A percentile compares a stretch with the other conserved stretches of the same genome.
Evolutionary conservation across 2,329 filamentous ascomycete genomes (phyloP).

Genomic region (Pseudogymnoascus sp.): DNA sequence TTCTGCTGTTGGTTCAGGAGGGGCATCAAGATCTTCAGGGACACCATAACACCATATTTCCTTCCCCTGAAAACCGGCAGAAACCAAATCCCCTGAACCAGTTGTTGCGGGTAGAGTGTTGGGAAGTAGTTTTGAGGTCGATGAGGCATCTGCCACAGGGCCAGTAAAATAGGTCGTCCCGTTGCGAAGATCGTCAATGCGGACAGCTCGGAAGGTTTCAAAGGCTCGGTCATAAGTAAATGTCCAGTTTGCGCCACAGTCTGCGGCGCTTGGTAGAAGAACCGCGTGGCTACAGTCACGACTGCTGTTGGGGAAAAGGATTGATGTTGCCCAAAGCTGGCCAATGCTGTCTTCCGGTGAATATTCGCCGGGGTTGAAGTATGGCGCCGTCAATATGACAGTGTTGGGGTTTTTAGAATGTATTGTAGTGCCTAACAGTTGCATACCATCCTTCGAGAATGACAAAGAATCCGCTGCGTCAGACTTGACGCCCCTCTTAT

Average conservation of each 20-base stretch:
- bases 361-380: constrained; percentile 63
- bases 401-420: constrained; percentile 58
- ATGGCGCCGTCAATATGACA: constrained; percentile 70
- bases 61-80: constrained; percentile 62
- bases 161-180: constrained; percentile 74
- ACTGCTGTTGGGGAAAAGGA: constrained; percentile 74
- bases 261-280: constrained; percentile 38
- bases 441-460: constrained; percentile 71
- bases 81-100: constrained; percentile 61
- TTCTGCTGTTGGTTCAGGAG: constrained; percentile 33
- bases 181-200: constrained; percentile 64
- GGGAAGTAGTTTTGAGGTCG: constrained; percentile 54
- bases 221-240: constrained; percentile 71
- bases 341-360: constrained; percentile 60
- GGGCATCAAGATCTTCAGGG: constrained; percentile 61
- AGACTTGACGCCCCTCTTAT: constrained; percentile 70
- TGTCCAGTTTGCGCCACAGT: constrained; percentile 64
- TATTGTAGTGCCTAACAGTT: constrained; percentile 67
- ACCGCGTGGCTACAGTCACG: constrained; percentile 71
- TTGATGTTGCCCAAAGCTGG: constrained; percentile 77
- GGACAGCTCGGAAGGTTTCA: constrained; percentile 69
- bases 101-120: constrained; percentile 62
- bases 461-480: constrained; percentile 64
- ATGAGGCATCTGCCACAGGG: constrained; percentile 45
- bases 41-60: constrained; percentile 75